Base-by-base conservation (phyloP, 2,329 filamentous ascomycete genomes). In the Neonectria sp. region DNA sequence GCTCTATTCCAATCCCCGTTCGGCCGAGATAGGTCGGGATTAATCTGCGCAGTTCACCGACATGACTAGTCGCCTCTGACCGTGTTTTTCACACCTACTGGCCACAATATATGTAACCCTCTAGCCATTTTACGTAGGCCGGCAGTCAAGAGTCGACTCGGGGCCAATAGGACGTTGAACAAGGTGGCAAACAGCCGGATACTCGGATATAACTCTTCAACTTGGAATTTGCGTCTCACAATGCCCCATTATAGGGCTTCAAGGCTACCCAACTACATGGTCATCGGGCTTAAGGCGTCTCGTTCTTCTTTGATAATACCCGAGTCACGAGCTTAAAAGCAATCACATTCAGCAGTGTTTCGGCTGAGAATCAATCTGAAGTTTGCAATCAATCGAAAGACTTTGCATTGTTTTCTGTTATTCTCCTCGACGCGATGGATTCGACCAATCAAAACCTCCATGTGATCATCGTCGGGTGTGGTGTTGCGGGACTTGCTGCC, bases 391-490 rank as follows among this genome's bases (percentile, higher is more conserved):
- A 1, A 21, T 21, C 21, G 21, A 21, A 21, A 2, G 21, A 21
- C 21, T 21, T 21, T 21, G 21, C 21, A 21, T 37, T 15, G 40
- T 40, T 31, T 27, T 56, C 31, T 33, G 33, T 45, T 25, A 12
- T 24, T 8, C 21, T 21, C 21, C 8, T 31, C 21, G 21, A n/a
- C 24, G 11, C 15, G 4, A 63, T 59, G 55, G 24, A 49, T 45
- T 58, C 48, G 3, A 64, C 21, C 48, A 52, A 46, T 15, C 35
- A 52, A 4, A 65, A 55, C 3, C 62, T 65, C 40, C 62, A 60
- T 15, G 62, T 65, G 1, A 65, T 65, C 3, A 60, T 65, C 21
- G 31, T 65, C 6, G 62, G 62, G 12, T 65, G 55, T 12, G 55
- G 62, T 24, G 60, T 60, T 43, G 48, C 55, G 13, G 55, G 62